Percentiles rank a stretch among this genome's conserved stretches.
Evolutionary conservation across 257 asterid genomes (phyloP).

Genomic region (Prunella vulgaris): DNA sequence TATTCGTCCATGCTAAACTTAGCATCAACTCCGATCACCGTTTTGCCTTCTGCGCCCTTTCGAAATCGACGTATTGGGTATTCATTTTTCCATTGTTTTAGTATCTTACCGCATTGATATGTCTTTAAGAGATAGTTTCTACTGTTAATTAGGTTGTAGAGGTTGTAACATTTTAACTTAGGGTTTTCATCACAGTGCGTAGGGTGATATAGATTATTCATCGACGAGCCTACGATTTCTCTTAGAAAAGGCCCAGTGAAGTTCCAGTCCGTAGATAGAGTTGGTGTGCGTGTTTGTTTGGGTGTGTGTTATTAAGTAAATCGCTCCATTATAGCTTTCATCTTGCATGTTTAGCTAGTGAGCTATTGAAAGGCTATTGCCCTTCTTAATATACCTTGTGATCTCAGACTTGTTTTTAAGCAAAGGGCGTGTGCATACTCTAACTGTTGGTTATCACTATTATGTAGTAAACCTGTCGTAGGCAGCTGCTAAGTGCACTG

Average conservation of each 20-base stretch:
- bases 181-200: background rate
- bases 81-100: background rate
- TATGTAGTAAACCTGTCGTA: background rate
- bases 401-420: background rate
- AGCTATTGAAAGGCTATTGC: background rate
- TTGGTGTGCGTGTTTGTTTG: background rate
- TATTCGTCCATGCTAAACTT: constrained; percentile 81
- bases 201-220: background rate
- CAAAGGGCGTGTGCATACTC: background rate
- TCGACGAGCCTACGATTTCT: too few species aligned
- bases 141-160: background rate
- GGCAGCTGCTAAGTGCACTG: background rate
- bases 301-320: background rate
- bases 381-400: background rate
- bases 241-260: background rate
- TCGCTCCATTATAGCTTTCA: background rate
- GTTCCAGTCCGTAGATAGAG: background rate
- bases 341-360: background rate
- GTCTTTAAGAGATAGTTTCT: background rate
- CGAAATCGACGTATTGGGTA: constrained; percentile 75
- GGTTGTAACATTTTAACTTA: background rate
- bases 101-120: background rate
- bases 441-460: background rate
- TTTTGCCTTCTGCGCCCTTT: constrained; percentile 67
- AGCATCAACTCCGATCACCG: constrained; percentile 79